Base-by-base conservation (phyloP, 2,329 filamentous ascomycete species). In the Trichoderma sp. region DNA sequence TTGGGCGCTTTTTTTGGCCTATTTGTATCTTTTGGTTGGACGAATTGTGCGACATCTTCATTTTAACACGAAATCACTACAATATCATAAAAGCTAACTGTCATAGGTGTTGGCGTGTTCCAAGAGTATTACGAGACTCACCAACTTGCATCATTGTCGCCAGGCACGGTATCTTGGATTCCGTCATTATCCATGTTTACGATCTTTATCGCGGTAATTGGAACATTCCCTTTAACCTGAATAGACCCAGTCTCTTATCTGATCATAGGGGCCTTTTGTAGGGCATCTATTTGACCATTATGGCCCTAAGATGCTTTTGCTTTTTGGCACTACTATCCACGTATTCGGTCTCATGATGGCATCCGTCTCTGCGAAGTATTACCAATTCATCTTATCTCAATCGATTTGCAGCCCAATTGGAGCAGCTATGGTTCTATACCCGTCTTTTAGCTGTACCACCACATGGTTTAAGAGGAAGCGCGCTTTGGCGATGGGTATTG, bases 21-120 rank as follows among this genome's bases (percentile, higher is more conserved):
- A 8, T 63, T 63, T 13, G 28, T 52, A 16, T 52, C 43, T 14
- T 63, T 63, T 14, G 59, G 59, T 6, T 63, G 59, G 59, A 63
- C 43, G 13, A 63, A 63, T 8, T 63, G 59, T 63, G 18, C 13
- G 8, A 21, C n/a, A 49, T 49, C 11, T 49, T 24, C n/a, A 6
- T 49, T 8, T 24, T 5, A 2, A 4, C 46, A 43, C 13, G 18
- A 7, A 28, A 18, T 8, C 7, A 24, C 18, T 46, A 8, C n/a
- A 59, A 13, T 18, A 8, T 13, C 32, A 4, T 59, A 30, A 59
- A 28, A n/a, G 24, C 28, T 26, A 14, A 30, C 39, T 43, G 2
- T 43, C 7, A 18, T 21, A 59, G 58, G 58, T 21, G 43, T 59
- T 39, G 58, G 58, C 37, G 28, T 46, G 5, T 59, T 59, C 1